Evolutionary conservation across 345 rosid genomes (phyloP), one percentile per base, ranked within the genome.

Genomic region (Eucalyptus marginata): DNA sequence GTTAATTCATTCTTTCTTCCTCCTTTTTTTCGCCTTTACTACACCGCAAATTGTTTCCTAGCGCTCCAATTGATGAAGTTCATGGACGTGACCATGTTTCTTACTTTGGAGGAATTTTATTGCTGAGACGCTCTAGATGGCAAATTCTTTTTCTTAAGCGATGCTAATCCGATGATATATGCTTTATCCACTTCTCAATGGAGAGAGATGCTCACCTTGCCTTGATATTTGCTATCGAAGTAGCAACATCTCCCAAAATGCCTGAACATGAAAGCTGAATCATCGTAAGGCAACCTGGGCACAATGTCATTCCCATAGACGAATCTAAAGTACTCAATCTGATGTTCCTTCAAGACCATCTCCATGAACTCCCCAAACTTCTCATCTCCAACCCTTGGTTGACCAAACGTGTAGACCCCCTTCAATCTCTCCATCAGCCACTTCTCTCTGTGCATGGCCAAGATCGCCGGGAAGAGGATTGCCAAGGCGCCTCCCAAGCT

Each of bases 331-430:
- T 96, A 95, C 86, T 88, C 92, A 79, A 95, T 89, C 8, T 76
- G 92, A 84, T 95, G 90, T 18, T 87, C 66, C 10, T 18, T 16
- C 85, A 96, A 22, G 68, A 88, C 87, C 10, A 50, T 59, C 27
- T 92, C 91, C 99, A 94, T 93, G 86, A 90, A 96, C 13, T 36
- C 89, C 50, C 91, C 93, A 54, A 95, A 95, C 40, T 89, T 89
- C 13, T 56, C 88, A 40, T 96, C 96, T 5, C 98, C 97, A 79
- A 95, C 92, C 86, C 95, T 94, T 13, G 99, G 99, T 86, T 96
- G 99, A 87, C 97, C 99, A 86, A 92, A 96, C 4, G 97, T 94
- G 89, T 94, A 95, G 49, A 95, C 92, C 36, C 97, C 97, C 79
- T 94, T 90, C 76, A 95, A 87, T 89, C 92, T 94, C 81, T 91